A percentile compares a stretch with the other conserved stretches of the same genome.
These are phyloP conservation scores for Pseudogymnoascus sp. DNA, from an alignment of 2,329 filamentous ascomycete species.

Conservation along the genomic window DNA sequence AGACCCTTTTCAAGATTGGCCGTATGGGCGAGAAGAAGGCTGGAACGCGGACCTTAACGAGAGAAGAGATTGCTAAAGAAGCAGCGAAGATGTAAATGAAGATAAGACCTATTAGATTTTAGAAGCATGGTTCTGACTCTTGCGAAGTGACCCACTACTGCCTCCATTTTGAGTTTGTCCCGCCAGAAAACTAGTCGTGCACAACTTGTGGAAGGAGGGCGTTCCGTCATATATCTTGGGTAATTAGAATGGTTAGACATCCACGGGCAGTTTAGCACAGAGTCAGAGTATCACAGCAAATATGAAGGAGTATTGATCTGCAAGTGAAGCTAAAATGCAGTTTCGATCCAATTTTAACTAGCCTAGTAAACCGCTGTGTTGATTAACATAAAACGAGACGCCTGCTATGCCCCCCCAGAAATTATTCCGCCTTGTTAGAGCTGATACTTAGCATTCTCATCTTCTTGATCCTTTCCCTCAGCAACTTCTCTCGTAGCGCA, in stretches of 20 bases:
- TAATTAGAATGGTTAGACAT: neutral
- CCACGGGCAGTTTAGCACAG: neutral
- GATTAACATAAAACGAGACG: neutral
- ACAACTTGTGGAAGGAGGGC: neutral
- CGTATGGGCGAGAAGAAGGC: conserved; percentile 42
- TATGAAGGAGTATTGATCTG: neutral
- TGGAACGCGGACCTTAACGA: neutral
- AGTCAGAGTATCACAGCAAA: neutral
- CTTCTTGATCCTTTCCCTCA: conserved; percentile 49
- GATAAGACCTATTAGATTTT: conserved; percentile 2
- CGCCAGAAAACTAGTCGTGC: neutral
- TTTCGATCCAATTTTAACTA: neutral
- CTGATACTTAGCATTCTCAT: conserved; percentile 45
- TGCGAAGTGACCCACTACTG: neutral
- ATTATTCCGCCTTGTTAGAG: conserved; percentile 7
- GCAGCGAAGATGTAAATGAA: conserved; percentile 1
- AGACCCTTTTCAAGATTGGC: conserved; percentile 46
- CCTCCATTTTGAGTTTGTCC: neutral
- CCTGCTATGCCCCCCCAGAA: neutral
- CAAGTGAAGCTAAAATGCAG: neutral
- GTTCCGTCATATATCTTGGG: neutral
- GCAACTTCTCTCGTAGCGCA: conserved; percentile 42
- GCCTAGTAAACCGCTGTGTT: neutral
- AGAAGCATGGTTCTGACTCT: neutral
- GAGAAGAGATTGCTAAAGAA: conserved; percentile 3